Evolutionary conservation across 192 early-diverging fungal species (phyloP).

Genomic region (Entomortierella lignicola): DNA sequence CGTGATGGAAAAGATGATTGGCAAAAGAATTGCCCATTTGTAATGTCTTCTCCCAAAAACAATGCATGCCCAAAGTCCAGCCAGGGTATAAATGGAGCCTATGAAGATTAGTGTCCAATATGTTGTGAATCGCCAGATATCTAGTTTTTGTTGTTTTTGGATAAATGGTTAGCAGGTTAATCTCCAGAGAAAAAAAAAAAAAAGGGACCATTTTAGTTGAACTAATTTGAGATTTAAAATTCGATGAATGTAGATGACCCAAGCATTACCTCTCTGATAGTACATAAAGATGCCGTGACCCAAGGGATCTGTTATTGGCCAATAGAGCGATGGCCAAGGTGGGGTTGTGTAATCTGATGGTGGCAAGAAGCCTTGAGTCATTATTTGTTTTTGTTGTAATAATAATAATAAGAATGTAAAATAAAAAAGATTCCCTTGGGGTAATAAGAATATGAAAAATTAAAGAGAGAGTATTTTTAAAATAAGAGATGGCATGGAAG

Average conservation of each 20-base stretch:
- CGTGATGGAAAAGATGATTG: slow-evolving; percentile 44
- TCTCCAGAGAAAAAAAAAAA: background rate
- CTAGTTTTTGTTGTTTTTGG: slow-evolving; percentile 38
- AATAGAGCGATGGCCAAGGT: slow-evolving; percentile 66
- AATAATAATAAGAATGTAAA: too few species aligned
- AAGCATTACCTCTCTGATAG: slow-evolving; percentile 55
- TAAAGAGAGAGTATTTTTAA: too few species aligned
- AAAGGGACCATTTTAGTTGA: background rate
- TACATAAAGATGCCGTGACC: slow-evolving; percentile 58
- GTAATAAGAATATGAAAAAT: too few species aligned
- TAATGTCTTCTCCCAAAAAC: slow-evolving; percentile 62
- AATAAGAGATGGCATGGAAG: too few species aligned
- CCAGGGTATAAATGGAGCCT: slow-evolving; percentile 66
- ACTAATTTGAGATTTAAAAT: too few species aligned
- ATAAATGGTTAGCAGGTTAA: background rate
- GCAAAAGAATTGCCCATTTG: slow-evolving; percentile 49
- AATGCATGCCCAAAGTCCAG: slow-evolving; percentile 65
- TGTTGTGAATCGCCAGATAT: slow-evolving; percentile 69
- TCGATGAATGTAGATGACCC: too few species aligned
- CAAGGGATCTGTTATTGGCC: slow-evolving; percentile 58
- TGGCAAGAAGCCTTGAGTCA: slow-evolving; percentile 34
- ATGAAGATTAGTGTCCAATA: slow-evolving; percentile 74
- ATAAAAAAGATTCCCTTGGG: too few species aligned
- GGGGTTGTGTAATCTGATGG: slow-evolving; percentile 55
- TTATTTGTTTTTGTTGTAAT: background rate